These are phyloP conservation scores for Hymenoscyphus fraxineus DNA, from an alignment of 2,329 filamentous ascomycete species.

Conservation along the genomic window DNA sequence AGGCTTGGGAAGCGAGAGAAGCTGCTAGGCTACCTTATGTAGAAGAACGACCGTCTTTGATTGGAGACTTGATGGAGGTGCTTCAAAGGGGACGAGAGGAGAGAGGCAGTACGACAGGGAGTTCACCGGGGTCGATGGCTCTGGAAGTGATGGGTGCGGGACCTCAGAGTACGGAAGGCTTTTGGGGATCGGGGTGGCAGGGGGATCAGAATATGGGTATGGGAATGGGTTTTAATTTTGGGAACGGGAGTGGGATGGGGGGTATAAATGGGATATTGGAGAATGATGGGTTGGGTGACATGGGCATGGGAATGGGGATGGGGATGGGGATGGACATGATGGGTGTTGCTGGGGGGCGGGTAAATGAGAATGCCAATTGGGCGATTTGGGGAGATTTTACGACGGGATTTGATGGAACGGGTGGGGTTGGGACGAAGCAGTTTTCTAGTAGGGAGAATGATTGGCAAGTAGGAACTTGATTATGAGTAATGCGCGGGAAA, in stretches of 20 bases:
- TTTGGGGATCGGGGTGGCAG: not conserved
- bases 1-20: conserved; percentile 28
- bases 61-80: not conserved
- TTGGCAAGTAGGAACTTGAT: not conserved
- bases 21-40: conserved; percentile 8
- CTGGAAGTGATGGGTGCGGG: not conserved
- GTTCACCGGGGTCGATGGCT: not conserved
- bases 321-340: not conserved
- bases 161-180: not conserved
- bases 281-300: not conserved
- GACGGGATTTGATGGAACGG: not conserved
- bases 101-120: not conserved
- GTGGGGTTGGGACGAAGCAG: not conserved
- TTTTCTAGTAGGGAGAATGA: conserved; percentile 1
- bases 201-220: not conserved
- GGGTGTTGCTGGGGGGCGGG: not conserved
- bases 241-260: not conserved
- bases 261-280: not conserved
- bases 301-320: not conserved
- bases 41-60: not conserved
- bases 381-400: not conserved
- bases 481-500: not conserved
- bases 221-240: not conserved
- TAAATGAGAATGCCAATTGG: not conserved
- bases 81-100: not conserved